Evolutionary conservation across 23 red algal species (phyloP), one percentile per base, ranked within the genome.

Genomic region (Gracilaria gracilis): DNA sequence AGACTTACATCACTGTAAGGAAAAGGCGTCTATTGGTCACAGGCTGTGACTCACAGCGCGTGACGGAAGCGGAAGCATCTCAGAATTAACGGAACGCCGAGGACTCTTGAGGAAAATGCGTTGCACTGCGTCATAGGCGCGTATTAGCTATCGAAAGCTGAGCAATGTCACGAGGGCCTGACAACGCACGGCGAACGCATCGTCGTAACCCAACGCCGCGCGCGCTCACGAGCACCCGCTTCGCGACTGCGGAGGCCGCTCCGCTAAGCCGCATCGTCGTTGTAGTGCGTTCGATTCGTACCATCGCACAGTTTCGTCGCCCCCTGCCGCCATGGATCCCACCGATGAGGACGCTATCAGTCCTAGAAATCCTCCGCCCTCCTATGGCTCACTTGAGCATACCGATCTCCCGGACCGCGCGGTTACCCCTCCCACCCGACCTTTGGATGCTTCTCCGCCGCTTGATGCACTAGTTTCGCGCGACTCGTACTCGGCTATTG

Each of bases 351-450:
- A 77, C 9, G 40, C 72, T 1, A 48, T 77, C 24, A 77, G 72
- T 50, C 72, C 72, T 0, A 49, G n/a, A 23, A 13, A 44, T 13
- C 40, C 72, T 27, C 38, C 31, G 21, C 42, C 1, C n/a, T 77
- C 72, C 72, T 77, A 77, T 20, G 72, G 72, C 27, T 77, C 72
- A n/a, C 9, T 77, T 31, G 72, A 77, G 1, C 72, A 37, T 42
- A 46, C 42, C 24, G 72, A 77, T 50, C n/a, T 77, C 46, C 72
- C 72, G 21, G 72, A 77, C 72, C 72, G 72, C 46, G 0, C 72
- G 21, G 46, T 31, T 33, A 2, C 24, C 3, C 0, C 72, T 15
- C 72, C 40, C 21, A 25, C 38, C 72, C 72, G 40, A 1, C 72
- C 40, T 16, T 51, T 46, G n/a, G 72, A 24, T 31, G 38, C 23